These are phyloP conservation scores for Phytopythium cucurbitacearum DNA, from an alignment of 352 stramenopile genomes.

Conservation along the genomic window DNA sequence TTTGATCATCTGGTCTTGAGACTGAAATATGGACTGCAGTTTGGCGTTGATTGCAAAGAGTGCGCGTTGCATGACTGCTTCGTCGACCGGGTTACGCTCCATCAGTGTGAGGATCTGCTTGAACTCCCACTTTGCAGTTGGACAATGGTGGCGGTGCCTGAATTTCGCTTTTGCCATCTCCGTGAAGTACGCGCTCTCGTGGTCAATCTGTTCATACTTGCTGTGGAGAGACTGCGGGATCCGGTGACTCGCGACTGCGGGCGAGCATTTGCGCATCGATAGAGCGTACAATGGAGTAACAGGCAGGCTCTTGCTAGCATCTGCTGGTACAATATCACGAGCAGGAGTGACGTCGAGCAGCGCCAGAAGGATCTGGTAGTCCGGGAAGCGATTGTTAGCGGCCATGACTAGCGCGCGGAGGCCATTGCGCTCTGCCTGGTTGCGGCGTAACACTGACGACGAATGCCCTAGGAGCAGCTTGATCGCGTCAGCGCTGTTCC, in stretches of 20 bases:
- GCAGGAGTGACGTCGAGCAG: conserved; percentile 32
- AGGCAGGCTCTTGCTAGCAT: neutral
- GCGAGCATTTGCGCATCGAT: conserved; percentile 24
- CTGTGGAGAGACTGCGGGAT: conserved; percentile 23
- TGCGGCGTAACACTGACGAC: conserved; percentile 19
- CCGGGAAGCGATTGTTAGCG: conserved; percentile 17
- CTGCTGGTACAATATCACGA: conserved; percentile 1
- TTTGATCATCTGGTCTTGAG: conserved; percentile 9
- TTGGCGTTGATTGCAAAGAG: conserved; percentile 61
- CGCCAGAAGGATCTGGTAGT: conserved; percentile 26
- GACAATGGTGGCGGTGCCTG: conserved; percentile 46
- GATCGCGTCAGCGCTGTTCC: conserved; percentile 16
- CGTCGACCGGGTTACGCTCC: conserved; percentile 55
- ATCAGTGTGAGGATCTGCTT: conserved; percentile 46
- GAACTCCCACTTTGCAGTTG: conserved; percentile 41
- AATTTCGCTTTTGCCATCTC: conserved; percentile 55
- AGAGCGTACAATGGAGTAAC: conserved; percentile 54
- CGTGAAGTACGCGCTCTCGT: conserved; percentile 52
- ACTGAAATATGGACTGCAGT: conserved; percentile 22
- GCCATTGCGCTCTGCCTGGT: conserved; percentile 29
- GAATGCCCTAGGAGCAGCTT: conserved; percentile 28
- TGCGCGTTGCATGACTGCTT: conserved; percentile 52
- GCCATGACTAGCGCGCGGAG: conserved; percentile 44
- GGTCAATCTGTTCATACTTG: conserved; percentile 48
- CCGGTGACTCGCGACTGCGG: conserved; percentile 12